Evolutionary conservation across 768 basidiomycete genomes (phyloP), one percentile per base, ranked within the genome.

Genomic region (Artomyces pyxidatus): DNA sequence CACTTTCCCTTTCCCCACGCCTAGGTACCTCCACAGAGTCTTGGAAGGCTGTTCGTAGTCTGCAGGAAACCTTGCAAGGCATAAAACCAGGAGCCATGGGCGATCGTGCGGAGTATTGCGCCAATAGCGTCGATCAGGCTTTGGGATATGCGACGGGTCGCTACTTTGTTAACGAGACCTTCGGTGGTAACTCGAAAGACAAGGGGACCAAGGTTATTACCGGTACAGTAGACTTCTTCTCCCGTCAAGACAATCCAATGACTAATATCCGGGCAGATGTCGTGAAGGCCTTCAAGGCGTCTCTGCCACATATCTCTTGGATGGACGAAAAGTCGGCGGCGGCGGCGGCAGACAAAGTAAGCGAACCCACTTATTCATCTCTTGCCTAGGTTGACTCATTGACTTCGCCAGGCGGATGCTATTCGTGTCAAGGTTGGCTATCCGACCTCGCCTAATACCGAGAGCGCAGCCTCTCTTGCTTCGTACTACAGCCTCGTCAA

Each of bases 371-470:
- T 25, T 30, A 54, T 54, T 45, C 21, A 7, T 44, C 3, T n/a
- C 19, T 42, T n/a, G n/a, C n/a, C n/a, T n/a, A n/a, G n/a, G n/a
- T n/a, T n/a, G n/a, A n/a, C n/a, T n/a, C n/a, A n/a, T n/a, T n/a
- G n/a, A n/a, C n/a, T n/a, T n/a, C n/a, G n/a, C n/a, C n/a, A 87
- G 85, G 90, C 89, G 12, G 76, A 85, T 60, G 80, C 81, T 0
- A 84, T 94, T 52, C 80, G 83, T 25, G 77, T 91, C 64, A 95
- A 97, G 73, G 88, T 99, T 53, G 96, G 96, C 49, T 98, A 83
- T 67, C 95, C 96, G 1, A 60, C 84, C 10, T 89, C 81, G 2
- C 96, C 96, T 1, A 76, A 98, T 63, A 93, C 88, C 1, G 71
- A 71, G 16, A 71, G 81, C 59, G 74, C 92, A 32, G 65, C 66